Base-by-base conservation (phyloP, 1,284 basidiomycete species). In the Porodaedalea pini region DNA sequence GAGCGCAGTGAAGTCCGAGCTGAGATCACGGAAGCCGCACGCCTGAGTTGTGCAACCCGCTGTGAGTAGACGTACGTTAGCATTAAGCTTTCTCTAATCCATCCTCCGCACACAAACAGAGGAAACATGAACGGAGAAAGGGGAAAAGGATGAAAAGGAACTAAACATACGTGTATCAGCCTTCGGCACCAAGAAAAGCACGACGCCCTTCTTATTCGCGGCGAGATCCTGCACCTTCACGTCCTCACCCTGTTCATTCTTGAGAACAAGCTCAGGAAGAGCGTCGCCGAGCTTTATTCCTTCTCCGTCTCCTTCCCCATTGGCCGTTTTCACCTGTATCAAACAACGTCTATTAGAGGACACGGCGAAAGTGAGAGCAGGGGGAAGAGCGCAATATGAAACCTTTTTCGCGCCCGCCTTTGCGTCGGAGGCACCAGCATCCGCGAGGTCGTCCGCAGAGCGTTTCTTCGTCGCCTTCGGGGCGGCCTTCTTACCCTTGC, bases 31-130 rank as follows among this genome's bases (percentile, higher is more conserved):
- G 78, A 88, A 95, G 3, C 86, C 89, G 68, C 93, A 95, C 0
- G 93, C 93, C 70, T 96, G 93, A 36, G 74, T 87, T 2, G 92
- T 94, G 74, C 92, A 94, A 36, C 92, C 90, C 49, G 88, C 91
- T 92, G 66, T 39, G 51, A 37, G 21, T 17, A 37, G 25, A 58
- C 15, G 31, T 23, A 23, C 27, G 25, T 19, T 8, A 45, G 7
- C 17, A 10, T 15, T 1, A 47, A 7, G 2, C 19, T 17, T 13
- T 13, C 37, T 4, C 19, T 39, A 3, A 13, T 39, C 11, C 37
- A 13, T 39, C 37, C 2, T 17, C 15, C 19, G 2, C 11, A 8
- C 4, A 2, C 40, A 10, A 19, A n/a, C 40, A 41, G 19, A 15
- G 13, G 3, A 41, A 10, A 21, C 15, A 41, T 34, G 32, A 58